phyloP scores from a whole-genome alignment of 768 basidiomycete species.

The Leccinum boreale region DNA sequence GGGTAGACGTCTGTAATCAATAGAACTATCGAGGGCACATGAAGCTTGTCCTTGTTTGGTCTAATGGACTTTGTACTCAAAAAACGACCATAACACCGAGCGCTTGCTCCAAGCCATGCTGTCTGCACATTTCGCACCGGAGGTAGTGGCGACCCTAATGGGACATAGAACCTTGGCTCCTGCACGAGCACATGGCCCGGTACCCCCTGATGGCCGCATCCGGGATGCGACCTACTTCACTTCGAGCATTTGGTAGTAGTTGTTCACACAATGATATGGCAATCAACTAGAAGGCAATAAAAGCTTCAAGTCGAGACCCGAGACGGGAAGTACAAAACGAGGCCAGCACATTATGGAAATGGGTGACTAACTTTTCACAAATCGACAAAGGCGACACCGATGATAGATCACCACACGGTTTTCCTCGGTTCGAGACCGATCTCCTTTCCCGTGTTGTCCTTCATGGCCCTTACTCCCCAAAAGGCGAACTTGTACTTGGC shows the following conservation, averaged over 20 bases:
- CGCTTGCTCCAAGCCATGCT: no score
- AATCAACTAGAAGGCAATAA: not conserved
- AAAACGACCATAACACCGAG: no score
- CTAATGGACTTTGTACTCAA: no score
- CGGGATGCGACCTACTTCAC: not conserved
- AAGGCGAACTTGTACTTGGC: constrained; percentile 29
- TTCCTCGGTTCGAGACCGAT: constrained; percentile 32
- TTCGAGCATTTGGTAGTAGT: not conserved
- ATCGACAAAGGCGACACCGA: not conserved
- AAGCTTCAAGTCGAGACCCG: not conserved
- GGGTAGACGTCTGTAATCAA: no score
- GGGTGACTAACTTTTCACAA: not conserved
- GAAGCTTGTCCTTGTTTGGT: no score
- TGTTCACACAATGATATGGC: not conserved
- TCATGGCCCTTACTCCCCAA: constrained; percentile 39
- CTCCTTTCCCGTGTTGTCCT: constrained; percentile 31
- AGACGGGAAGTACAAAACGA: not conserved
- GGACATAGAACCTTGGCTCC: no score
- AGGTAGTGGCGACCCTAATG: no score
- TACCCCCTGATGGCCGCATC: not conserved
- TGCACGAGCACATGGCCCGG: not conserved
- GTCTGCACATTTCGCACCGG: no score
- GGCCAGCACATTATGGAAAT: not conserved
- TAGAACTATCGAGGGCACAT: no score
- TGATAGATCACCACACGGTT: constrained; percentile 1